Evolutionary conservation across 2,329 filamentous ascomycete genomes (phyloP).

Genomic region (Epichloe aotearoae): DNA sequence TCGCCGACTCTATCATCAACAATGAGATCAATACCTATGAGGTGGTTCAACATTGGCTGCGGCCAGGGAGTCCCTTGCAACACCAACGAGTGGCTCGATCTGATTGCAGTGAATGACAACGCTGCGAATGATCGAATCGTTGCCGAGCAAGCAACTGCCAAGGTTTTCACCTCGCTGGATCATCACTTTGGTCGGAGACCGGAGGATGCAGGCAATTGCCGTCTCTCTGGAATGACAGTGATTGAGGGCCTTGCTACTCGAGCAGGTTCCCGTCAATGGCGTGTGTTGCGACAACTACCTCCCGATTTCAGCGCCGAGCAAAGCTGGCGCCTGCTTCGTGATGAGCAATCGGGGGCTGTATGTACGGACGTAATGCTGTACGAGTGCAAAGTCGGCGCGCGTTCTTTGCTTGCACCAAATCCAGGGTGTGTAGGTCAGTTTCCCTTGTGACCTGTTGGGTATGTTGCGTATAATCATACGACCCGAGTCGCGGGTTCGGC

Average conservation of each 20-base stretch:
- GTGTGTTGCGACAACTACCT: neutral
- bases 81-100: neutral
- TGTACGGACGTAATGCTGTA: neutral
- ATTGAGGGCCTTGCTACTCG: neutral
- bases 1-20: neutral
- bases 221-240: neutral
- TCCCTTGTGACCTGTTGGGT: no score
- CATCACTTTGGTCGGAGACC: neutral
- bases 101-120: neutral
- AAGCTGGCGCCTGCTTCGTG: neutral
- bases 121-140: neutral
- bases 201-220: neutral
- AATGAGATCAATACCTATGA: neutral
- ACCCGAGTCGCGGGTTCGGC: neutral
- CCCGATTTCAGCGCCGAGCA: neutral
- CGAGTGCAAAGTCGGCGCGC: neutral
- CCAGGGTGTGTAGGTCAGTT: neutral
- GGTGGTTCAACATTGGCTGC: constrained; percentile 1
- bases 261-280: neutral
- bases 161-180: constrained; percentile 1
- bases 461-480: neutral
- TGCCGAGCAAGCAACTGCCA: neutral
- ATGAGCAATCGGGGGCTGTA: neutral
- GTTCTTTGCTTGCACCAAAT: neutral
- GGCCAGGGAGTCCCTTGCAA: neutral